Conservation (phyloP, 106 monocot species). For the Dioscorea zingiberensis region DNA sequence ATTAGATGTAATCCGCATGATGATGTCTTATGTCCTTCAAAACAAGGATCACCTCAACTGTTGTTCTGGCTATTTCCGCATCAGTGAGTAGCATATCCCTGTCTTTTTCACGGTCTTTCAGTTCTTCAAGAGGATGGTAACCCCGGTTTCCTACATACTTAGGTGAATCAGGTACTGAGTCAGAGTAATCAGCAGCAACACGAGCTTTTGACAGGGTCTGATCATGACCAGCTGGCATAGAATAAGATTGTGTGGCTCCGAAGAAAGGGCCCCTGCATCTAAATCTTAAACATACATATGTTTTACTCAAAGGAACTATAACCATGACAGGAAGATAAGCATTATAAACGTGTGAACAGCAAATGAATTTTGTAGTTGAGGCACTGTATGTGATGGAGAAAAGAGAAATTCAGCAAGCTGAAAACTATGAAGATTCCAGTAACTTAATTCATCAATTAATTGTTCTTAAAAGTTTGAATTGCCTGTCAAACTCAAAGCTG, state of each 20-base stretch:
- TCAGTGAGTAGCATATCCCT: slow-evolving; percentile 48
- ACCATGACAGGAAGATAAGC: not conserved
- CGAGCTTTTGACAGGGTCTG: slow-evolving; percentile 37
- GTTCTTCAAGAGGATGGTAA: slow-evolving; percentile 88
- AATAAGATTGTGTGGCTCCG: slow-evolving; percentile 31
- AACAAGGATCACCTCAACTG: slow-evolving; percentile 44
- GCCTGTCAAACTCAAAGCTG: too few species aligned
- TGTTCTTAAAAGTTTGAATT: too few species aligned
- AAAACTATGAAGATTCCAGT: not conserved
- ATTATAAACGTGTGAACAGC: not conserved
- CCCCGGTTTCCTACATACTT: slow-evolving; percentile 27
- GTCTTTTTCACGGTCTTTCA: slow-evolving; percentile 42
- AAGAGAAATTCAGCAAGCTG: not conserved
- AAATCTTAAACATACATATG: slow-evolving; percentile 20
- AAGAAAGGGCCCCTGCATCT: slow-evolving; percentile 45
- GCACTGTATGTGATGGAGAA: not conserved
- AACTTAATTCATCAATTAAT: not conserved
- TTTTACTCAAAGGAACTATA: not conserved
- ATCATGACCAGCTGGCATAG: slow-evolving; percentile 22
- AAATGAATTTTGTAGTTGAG: not conserved
- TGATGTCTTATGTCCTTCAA: not conserved
- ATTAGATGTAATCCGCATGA: not conserved
- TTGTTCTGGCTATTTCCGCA: slow-evolving; percentile 78
- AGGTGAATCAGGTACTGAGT: slow-evolving; percentile 56
- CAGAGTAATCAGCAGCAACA: slow-evolving; percentile 76